A percentile compares a stretch with the other conserved stretches of the same genome.
phyloP scores from a whole-genome alignment of 805 yeast species.

The Nakazawaea molendinolei region DNA sequence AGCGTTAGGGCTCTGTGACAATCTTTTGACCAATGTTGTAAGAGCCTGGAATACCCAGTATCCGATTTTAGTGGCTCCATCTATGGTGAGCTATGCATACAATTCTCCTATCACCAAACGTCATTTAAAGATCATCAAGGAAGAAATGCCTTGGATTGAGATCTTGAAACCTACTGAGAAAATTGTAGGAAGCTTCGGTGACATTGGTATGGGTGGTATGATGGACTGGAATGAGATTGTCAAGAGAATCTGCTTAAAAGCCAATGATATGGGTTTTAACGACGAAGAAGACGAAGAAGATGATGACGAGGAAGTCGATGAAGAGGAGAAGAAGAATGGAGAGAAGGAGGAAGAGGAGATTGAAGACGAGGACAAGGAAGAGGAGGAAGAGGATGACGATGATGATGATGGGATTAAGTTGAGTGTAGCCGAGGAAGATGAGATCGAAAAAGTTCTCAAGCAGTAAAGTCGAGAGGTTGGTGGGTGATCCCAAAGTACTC shows the following conservation, averaged over 20 bases:
- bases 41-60: slow-evolving; percentile 57
- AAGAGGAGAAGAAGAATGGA: slow-evolving; percentile 21
- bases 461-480: not conserved
- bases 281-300: slow-evolving; percentile 49
- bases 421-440: slow-evolving; percentile 27
- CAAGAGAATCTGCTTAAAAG: slow-evolving; percentile 42
- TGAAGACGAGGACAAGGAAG: slow-evolving; percentile 20
- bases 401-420: slow-evolving; percentile 17
- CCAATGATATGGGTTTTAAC: slow-evolving; percentile 35
- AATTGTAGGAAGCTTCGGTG: slow-evolving; percentile 50
- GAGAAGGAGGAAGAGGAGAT: slow-evolving; percentile 23
- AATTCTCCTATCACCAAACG: slow-evolving; percentile 49
- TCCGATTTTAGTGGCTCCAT: slow-evolving; percentile 52
- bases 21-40: slow-evolving; percentile 49
- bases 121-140: slow-evolving; percentile 45
- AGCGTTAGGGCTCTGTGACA: slow-evolving; percentile 51
- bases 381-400: slow-evolving; percentile 17
- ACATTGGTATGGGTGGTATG: slow-evolving; percentile 64
- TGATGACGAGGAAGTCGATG: slow-evolving; percentile 34
- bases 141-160: slow-evolving; percentile 60
- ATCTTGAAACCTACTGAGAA: slow-evolving; percentile 54
- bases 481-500: not conserved
- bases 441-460: slow-evolving; percentile 14
- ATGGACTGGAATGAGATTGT: slow-evolving; percentile 63
- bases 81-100: slow-evolving; percentile 56